A percentile compares a stretch with the other conserved stretches of the same genome.
Evolutionary conservation across 305 asterid species (phyloP).

Genomic region (Euphrasia arctica): DNA sequence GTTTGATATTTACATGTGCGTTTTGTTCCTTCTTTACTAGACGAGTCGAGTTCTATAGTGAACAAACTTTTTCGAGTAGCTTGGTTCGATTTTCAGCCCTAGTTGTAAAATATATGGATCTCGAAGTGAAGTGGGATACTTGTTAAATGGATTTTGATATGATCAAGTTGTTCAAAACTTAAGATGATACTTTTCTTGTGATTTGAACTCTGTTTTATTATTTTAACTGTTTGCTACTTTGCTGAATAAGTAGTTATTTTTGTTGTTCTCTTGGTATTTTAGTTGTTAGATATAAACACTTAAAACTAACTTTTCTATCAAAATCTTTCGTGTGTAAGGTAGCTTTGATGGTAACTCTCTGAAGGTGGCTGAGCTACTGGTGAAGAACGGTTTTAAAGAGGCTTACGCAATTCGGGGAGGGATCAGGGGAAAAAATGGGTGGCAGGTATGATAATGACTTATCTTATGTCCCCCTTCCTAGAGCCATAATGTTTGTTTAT

Average conservation of each 20-base stretch:
- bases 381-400: conserved; percentile 71
- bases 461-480: background rate
- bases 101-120: too few relatives aligned
- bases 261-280: conserved; percentile 6
- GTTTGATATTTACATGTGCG: too few relatives aligned
- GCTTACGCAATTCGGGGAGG: conserved; percentile 95
- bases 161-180: background rate
- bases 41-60: too few relatives aligned
- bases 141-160: background rate
- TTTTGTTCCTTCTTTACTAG: too few relatives aligned
- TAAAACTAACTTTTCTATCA: conserved; percentile 33
- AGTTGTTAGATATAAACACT: conserved; percentile 14
- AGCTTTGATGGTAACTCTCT: conserved; percentile 92
- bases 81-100: too few relatives aligned
- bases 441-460: conserved; percentile 55
- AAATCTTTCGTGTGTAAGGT: conserved; percentile 67
- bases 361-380: conserved; percentile 83
- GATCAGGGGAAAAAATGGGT: conserved; percentile 77
- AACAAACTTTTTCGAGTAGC: too few relatives aligned
- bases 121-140: background rate
- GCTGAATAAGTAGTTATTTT: conserved; percentile 7
- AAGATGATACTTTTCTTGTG: background rate
- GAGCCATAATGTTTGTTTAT: background rate
- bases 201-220: conserved; percentile 18
- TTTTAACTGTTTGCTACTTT: background rate